Base-by-base conservation (phyloP, 2,329 filamentous ascomycete genomes). In the Epichloe hybrida region DNA sequence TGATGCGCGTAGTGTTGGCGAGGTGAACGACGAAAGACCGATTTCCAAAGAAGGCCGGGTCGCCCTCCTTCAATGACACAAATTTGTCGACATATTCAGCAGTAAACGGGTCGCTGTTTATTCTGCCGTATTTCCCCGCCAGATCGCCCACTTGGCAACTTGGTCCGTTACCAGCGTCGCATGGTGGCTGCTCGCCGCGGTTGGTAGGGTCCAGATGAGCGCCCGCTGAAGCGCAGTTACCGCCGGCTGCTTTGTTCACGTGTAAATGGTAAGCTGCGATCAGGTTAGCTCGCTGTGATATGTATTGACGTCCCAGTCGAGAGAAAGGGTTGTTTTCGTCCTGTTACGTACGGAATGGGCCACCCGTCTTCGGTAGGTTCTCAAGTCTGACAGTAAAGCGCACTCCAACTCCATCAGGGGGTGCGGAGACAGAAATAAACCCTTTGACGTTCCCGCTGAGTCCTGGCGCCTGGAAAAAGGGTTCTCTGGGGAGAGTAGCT, bases 121-220 rank as follows among this genome's bases (percentile, higher is more conserved):
- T 76, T 54, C 73, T 73, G 54, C 84, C 84, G 60, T 84, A 72
- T 69, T 91, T 91, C 61, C 86, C 86, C 57, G 79, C 76, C 51
- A 90, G 71, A 63, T 91, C 86, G 56, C 87, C 86, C 9, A 86
- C 79, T 66, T 91, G 80, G 70, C 86, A 93, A 11, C 78, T 81
- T 54, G 76, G 66, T 9, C 81, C 81, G 9, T 69, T 61, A 11
- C 62, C 58, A 12, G 67, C 41, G 60, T 88, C 72, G 67, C 86
- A 91, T 5, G 74, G 58, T 5, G 80, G 72, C 3, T 66, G 67
- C 61, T 88, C 79, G 55, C 79, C 80, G 46, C 84, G 81, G 50
- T 72, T 63, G 64, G 74, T 86, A 21, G 86, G 86, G 60, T 90
- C 84, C 13, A 88, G 75, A 61, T 91, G 86, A 3, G 71, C 77